phyloP scores from a whole-genome alignment of 352 stramenopile species.

The Phytophthora rubi region DNA sequence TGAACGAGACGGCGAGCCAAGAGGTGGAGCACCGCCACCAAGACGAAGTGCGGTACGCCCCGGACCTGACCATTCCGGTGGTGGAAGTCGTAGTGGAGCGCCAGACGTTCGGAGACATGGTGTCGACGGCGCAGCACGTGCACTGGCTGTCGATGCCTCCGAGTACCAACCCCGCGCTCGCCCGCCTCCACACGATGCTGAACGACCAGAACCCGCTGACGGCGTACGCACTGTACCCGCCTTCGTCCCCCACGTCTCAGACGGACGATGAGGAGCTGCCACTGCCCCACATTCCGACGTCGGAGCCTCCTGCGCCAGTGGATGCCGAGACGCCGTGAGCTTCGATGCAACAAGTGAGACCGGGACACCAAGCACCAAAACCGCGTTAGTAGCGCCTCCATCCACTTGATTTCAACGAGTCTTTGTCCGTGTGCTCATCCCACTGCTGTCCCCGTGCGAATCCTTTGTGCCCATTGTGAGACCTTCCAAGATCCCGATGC shows the following conservation, averaged over 20 bases:
- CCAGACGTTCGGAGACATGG: slow-evolving; percentile 29
- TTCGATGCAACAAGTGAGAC: slow-evolving; percentile 18
- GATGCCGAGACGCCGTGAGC: slow-evolving; percentile 8
- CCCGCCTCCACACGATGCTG: slow-evolving; percentile 45
- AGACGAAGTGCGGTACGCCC: neutral
- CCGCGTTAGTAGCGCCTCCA: slow-evolving; percentile 17
- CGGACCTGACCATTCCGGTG: slow-evolving; percentile 3
- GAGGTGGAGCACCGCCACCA: neutral
- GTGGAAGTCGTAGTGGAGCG: slow-evolving; percentile 35
- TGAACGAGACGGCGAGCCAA: neutral
- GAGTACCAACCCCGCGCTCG: slow-evolving; percentile 39
- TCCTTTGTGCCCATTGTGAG: slow-evolving; percentile 3
- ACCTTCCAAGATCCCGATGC: slow-evolving; percentile 25
- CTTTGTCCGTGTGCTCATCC: neutral
- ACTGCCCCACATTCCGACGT: slow-evolving; percentile 26
- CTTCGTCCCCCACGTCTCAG: slow-evolving; percentile 27
- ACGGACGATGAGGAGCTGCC: slow-evolving; percentile 27
- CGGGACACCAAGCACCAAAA: slow-evolving; percentile 9
- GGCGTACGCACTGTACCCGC: slow-evolving; percentile 46
- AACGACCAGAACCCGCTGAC: slow-evolving; percentile 42
- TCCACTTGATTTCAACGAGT: slow-evolving; percentile 25
- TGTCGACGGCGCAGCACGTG: slow-evolving; percentile 33
- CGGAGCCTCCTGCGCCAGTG: slow-evolving; percentile 20
- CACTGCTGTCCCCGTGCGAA: slow-evolving; percentile 12
- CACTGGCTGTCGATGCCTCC: slow-evolving; percentile 45